Percentiles rank a stretch among this genome's conserved stretches.
Conservation (phyloP, 2,329 filamentous ascomycete genomes). For the Stachybotrys chartarum region DNA sequence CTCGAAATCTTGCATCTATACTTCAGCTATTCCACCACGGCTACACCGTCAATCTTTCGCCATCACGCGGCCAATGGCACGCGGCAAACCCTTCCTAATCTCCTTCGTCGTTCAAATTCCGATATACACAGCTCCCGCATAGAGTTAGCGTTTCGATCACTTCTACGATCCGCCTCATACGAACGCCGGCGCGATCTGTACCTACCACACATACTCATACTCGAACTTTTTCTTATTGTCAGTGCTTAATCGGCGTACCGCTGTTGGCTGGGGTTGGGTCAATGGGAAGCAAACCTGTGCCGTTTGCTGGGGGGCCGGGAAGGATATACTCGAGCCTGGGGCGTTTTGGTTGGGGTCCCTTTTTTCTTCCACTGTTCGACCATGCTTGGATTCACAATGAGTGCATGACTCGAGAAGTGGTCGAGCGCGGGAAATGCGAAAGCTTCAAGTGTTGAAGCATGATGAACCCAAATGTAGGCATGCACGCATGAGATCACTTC, state of each 20-base stretch:
- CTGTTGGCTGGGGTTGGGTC: background rate
- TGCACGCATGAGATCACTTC: background rate
- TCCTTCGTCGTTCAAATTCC: constrained; percentile 16
- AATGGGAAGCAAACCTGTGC: background rate
- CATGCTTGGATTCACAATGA: background rate
- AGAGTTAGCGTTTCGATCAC: constrained; percentile 23
- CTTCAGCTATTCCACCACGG: constrained; percentile 2
- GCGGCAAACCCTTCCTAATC: constrained; percentile 12
- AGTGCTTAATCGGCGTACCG: constrained; percentile 1
- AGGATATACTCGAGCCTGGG: background rate
- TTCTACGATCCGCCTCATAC: constrained; percentile 9
- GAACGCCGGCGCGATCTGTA: constrained; percentile 15
- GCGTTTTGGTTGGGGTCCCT: constrained; percentile 1
- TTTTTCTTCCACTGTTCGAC: constrained; percentile 2
- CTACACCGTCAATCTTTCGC: constrained; percentile 16
- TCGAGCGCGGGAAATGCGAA: background rate
- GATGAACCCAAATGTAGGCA: background rate
- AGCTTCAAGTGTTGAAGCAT: background rate
- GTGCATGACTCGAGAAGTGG: background rate
- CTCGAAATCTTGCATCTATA: background rate
- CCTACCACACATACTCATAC: constrained; percentile 15
- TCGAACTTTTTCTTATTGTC: constrained; percentile 1
- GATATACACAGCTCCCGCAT: constrained; percentile 19
- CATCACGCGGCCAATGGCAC: constrained; percentile 12
- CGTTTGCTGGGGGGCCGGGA: background rate